A percentile compares a stretch with the other conserved stretches of the same genome.
Evolutionary conservation across 106 monocot species (phyloP).

Genomic region (Acorus gramineus): DNA sequence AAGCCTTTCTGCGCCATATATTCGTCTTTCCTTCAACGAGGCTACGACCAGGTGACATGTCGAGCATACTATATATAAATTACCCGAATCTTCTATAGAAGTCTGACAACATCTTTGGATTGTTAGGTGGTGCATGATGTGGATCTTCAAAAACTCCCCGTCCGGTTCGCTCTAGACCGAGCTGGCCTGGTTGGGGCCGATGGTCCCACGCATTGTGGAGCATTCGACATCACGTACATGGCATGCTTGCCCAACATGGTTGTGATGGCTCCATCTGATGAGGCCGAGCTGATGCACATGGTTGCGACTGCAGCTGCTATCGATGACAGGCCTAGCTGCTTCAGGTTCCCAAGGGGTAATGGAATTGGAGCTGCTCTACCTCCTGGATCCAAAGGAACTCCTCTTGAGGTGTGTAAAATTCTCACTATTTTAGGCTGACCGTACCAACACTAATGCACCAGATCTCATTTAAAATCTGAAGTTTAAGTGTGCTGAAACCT

Average conservation of each 20-base stretch:
- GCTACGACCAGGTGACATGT: slow-evolving; percentile 69
- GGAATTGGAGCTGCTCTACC: slow-evolving; percentile 65
- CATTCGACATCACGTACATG: slow-evolving; percentile 82
- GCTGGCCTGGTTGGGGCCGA: slow-evolving; percentile 90
- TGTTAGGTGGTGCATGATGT: slow-evolving; percentile 80
- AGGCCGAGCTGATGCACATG: slow-evolving; percentile 89
- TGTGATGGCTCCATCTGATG: slow-evolving; percentile 90
- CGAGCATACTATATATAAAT: background rate
- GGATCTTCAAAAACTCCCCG: slow-evolving; percentile 72
- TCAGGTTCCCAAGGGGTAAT: slow-evolving; percentile 75
- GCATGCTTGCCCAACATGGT: slow-evolving; percentile 94
- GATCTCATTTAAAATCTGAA: too few relatives aligned
- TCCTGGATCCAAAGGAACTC: slow-evolving; percentile 40
- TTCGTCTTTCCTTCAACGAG: slow-evolving; percentile 84
- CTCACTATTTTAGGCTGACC: too few relatives aligned
- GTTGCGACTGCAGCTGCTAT: slow-evolving; percentile 80
- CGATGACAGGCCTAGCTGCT: slow-evolving; percentile 73
- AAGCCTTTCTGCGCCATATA: slow-evolving; percentile 98
- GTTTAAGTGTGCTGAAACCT: too few relatives aligned
- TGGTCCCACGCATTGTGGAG: slow-evolving; percentile 84
- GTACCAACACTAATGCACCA: too few relatives aligned
- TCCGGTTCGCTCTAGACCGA: slow-evolving; percentile 69
- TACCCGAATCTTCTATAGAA: too few relatives aligned
- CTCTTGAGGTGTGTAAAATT: slow-evolving; percentile 46
- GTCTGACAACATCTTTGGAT: background rate